Evolutionary conservation across 805 yeast genomes (phyloP).

Genomic region (Saccharomycopsis sp.): DNA sequence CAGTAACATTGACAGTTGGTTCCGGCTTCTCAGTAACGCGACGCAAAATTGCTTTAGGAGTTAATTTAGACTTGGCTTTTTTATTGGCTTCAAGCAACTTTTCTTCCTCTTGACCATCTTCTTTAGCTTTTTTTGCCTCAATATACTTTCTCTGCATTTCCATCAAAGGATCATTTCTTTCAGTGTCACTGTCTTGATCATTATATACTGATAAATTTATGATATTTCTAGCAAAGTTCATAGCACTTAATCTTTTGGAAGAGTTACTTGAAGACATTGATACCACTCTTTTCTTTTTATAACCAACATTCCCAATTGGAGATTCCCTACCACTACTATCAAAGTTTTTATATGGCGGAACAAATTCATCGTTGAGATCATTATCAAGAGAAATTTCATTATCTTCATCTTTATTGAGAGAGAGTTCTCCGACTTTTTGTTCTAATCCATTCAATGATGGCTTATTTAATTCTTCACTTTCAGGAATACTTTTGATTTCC

Average conservation of each 20-base stretch:
- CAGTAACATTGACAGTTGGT: neutral
- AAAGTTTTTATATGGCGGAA: too few relatives aligned
- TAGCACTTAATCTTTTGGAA: constrained; percentile 10
- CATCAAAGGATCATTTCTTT: neutral
- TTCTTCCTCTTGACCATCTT: neutral
- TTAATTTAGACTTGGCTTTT: neutral
- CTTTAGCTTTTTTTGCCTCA: neutral
- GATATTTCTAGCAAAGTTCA: constrained; percentile 11
- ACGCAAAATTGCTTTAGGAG: neutral
- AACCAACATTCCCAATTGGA: neutral
- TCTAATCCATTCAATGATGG: too few relatives aligned
- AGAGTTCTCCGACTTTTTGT: too few relatives aligned
- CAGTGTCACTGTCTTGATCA: constrained; percentile 9
- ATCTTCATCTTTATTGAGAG: too few relatives aligned
- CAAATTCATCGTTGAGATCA: too few relatives aligned
- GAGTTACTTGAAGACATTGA: neutral
- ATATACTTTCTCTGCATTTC: neutral
- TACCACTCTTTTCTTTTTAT: neutral
- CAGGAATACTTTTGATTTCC: too few relatives aligned
- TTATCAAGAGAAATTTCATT: too few relatives aligned
- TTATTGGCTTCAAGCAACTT: neutral
- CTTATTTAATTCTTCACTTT: too few relatives aligned
- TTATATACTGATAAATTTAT: constrained; percentile 15
- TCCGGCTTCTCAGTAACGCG: neutral
- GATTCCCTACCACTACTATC: too few relatives aligned